Percentiles rank a stretch among this genome's conserved stretches.
Conservation (phyloP, 2,329 filamentous ascomycete species). For the Hypomyces perniciosus region DNA sequence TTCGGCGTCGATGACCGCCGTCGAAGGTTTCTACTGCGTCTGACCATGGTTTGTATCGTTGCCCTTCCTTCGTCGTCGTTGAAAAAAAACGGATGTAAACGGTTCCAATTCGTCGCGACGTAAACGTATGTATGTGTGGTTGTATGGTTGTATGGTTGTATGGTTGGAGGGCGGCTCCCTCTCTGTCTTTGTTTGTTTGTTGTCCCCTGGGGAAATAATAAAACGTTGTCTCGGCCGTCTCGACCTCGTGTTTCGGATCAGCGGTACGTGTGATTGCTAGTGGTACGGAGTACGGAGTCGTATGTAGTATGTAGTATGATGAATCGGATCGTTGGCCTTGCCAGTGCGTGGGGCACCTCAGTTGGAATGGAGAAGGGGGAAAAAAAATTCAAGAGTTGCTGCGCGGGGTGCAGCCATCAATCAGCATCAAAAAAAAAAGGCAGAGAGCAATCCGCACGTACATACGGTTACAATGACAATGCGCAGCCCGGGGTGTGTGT, state of each 20-base stretch:
- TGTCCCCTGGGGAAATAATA: slow-evolving; percentile 2
- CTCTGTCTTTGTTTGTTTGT: slow-evolving; percentile 6
- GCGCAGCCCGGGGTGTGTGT: neutral
- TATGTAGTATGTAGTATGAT: neutral
- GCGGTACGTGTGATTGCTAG: slow-evolving; percentile 2
- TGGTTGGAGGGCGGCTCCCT: slow-evolving; percentile 5
- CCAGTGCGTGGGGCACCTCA: slow-evolving; percentile 9
- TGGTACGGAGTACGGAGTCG: neutral
- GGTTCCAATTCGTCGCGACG: slow-evolving; percentile 9
- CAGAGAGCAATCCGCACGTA: neutral
- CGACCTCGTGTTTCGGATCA: slow-evolving; percentile 11
- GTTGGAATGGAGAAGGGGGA: slow-evolving; percentile 5
- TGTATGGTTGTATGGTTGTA: slow-evolving; percentile 9
- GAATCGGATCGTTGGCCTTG: slow-evolving; percentile 9
- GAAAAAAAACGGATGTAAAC: neutral
- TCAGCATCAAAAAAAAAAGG: slow-evolving; percentile 9
- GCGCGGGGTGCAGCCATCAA: slow-evolving; percentile 9
- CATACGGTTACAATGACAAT: neutral
- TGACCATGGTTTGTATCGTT: slow-evolving; percentile 16
- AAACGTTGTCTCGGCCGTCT: slow-evolving; percentile 9
- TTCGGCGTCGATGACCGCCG: slow-evolving; percentile 38
- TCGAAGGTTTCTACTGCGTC: slow-evolving; percentile 23
- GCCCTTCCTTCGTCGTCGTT: neutral
- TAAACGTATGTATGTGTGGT: slow-evolving; percentile 7
- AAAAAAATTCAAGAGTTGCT: slow-evolving; percentile 5